phyloP scores from a whole-genome alignment of 2,329 filamentous ascomycete genomes.

The Sclerotinia borealis region DNA sequence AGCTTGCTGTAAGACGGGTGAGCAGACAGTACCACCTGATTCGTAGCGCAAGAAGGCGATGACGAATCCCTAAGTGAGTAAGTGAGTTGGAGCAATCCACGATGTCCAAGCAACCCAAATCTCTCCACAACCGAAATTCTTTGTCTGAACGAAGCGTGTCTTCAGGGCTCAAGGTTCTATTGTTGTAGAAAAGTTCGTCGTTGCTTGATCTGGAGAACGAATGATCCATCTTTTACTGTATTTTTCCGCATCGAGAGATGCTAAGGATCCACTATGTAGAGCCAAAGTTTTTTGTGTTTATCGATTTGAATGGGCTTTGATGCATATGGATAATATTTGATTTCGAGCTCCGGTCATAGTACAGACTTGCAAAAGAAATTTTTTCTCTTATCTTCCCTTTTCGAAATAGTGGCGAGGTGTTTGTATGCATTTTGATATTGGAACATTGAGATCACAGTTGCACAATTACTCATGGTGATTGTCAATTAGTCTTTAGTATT shows the following conservation, averaged over 20 bases:
- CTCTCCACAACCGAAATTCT: neutral
- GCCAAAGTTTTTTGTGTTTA: neutral
- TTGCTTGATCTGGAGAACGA: neutral
- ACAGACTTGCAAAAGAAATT: neutral
- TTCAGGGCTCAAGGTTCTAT: neutral
- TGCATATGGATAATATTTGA: neutral
- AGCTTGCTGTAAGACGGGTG: neutral
- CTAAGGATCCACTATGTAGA: neutral
- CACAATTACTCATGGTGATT: neutral
- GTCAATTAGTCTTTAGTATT: neutral
- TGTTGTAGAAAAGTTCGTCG: neutral
- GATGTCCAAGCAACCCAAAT: neutral
- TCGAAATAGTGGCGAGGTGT: neutral
- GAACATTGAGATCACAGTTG: neutral
- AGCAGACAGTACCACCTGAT: neutral
- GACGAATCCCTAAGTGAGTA: neutral
- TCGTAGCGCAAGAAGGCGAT: neutral
- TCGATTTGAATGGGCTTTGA: neutral
- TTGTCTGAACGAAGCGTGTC: neutral
- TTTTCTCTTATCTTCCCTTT: neutral
- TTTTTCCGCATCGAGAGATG: neutral
- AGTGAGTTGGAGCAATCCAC: neutral
- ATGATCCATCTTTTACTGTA: neutral
- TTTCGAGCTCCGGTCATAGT: neutral
- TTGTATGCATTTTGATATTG: neutral